These are phyloP conservation scores for Kodamaea plutei DNA, from an alignment of 1,139 yeast species.

Conservation along the genomic window DNA sequence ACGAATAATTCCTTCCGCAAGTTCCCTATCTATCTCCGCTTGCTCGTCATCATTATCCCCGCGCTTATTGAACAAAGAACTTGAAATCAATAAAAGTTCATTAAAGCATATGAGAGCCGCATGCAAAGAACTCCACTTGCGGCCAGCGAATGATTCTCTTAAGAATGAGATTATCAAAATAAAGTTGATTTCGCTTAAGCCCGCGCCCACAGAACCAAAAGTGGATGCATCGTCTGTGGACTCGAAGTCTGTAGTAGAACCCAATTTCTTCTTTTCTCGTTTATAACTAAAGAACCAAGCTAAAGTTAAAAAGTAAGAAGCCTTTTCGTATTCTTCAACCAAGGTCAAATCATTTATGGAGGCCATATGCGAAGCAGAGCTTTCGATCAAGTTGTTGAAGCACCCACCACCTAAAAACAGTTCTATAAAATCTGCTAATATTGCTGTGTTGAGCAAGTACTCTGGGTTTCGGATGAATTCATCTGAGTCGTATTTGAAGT, in stretches of 20 bases:
- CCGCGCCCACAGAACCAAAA: slow-evolving; percentile 63
- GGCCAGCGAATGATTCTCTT: slow-evolving; percentile 48
- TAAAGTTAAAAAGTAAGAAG: slow-evolving; percentile 53
- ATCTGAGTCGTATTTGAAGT: slow-evolving; percentile 45
- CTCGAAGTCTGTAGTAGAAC: not conserved
- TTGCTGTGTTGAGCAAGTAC: slow-evolving; percentile 12
- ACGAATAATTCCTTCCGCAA: slow-evolving; percentile 46
- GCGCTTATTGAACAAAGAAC: slow-evolving; percentile 45
- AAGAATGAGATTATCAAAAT: slow-evolving; percentile 55
- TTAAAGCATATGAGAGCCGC: slow-evolving; percentile 69
- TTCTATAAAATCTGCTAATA: slow-evolving; percentile 48
- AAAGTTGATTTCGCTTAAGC: slow-evolving; percentile 63
- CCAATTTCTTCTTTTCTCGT: slow-evolving; percentile 12
- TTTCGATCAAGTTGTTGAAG: slow-evolving; percentile 61
- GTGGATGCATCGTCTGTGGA: slow-evolving; percentile 29
- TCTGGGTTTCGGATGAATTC: slow-evolving; percentile 23
- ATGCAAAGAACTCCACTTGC: slow-evolving; percentile 57
- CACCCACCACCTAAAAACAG: slow-evolving; percentile 64
- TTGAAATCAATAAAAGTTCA: slow-evolving; percentile 57
- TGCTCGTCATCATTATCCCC: slow-evolving; percentile 48
- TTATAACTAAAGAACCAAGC: slow-evolving; percentile 64
- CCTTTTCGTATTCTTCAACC: slow-evolving; percentile 36
- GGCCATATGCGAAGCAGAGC: slow-evolving; percentile 43
- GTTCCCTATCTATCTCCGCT: slow-evolving; percentile 44
- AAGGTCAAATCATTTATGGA: slow-evolving; percentile 37